These are phyloP conservation scores for Nannochloropsis salina DNA, from an alignment of 108 stramenopile species.

Conservation along the genomic window DNA sequence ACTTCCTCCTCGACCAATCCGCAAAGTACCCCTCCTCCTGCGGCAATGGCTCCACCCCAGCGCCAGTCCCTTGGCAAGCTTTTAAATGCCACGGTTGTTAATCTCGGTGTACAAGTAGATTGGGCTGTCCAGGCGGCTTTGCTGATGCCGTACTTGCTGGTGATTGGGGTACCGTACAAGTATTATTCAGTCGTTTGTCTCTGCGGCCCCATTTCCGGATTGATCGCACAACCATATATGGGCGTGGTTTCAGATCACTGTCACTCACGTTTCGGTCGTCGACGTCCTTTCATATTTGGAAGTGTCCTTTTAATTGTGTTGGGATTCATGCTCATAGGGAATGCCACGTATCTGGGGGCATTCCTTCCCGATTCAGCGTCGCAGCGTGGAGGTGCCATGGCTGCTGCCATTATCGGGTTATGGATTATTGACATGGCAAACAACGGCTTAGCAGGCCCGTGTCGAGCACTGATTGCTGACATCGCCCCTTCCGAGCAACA, in stretches of 20 bases:
- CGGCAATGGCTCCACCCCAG: background rate
- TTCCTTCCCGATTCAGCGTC: background rate
- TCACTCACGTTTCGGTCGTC: background rate
- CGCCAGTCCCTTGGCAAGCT: background rate
- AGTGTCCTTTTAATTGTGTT: conserved; percentile 14
- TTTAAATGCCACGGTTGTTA: background rate
- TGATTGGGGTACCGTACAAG: background rate
- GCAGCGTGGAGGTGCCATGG: background rate
- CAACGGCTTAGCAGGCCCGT: conserved; percentile 2
- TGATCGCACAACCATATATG: conserved; percentile 14
- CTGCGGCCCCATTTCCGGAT: background rate
- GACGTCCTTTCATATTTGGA: background rate
- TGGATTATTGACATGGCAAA: conserved; percentile 18
- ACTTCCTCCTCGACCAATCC: background rate
- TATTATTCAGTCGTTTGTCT: conserved; percentile 17
- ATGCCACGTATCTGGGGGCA: background rate
- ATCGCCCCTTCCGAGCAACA: conserved; percentile 12
- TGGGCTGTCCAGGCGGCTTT: background rate
- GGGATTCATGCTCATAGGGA: background rate
- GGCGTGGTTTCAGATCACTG: conserved; percentile 5
- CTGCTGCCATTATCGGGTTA: conserved; percentile 9
- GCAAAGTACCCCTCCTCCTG: background rate
- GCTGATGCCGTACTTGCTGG: conserved; percentile 7
- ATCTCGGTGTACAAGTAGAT: background rate
- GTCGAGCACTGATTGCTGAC: conserved; percentile 14